Percentiles rank a stretch among this genome's conserved stretches.
Conservation (phyloP, 495 filamentous ascomycete species). For the Aspergillus sclerotioniger region DNA sequence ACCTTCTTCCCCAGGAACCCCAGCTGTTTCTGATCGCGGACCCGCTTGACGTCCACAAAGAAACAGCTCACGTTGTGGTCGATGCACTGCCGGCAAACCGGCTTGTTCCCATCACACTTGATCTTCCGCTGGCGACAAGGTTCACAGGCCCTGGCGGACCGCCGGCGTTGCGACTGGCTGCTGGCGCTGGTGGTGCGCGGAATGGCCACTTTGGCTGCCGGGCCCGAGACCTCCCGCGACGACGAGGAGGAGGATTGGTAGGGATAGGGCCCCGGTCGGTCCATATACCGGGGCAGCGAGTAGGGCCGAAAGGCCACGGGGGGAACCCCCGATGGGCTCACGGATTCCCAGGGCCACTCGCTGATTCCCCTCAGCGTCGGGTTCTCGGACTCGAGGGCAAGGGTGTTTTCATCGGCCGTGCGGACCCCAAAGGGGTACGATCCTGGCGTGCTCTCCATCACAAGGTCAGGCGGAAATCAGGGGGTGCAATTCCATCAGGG, state of each 20-base stretch:
- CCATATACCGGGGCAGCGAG: slow-evolving; percentile 2
- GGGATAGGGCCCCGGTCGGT: not conserved
- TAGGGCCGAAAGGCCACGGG: slow-evolving; percentile 8
- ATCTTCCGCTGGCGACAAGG: slow-evolving; percentile 67
- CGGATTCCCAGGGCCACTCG: not conserved
- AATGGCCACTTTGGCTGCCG: slow-evolving; percentile 33
- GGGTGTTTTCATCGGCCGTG: not conserved
- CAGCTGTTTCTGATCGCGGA: slow-evolving; percentile 52
- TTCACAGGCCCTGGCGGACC: slow-evolving; percentile 63
- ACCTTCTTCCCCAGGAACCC: slow-evolving; percentile 39
- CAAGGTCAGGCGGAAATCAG: too few relatives aligned
- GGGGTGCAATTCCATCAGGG: not conserved
- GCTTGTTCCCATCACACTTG: slow-evolving; percentile 57
- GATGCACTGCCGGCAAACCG: slow-evolving; percentile 52
- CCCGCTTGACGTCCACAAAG: slow-evolving; percentile 59
- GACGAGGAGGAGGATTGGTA: slow-evolving; percentile 1
- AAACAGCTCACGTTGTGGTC: slow-evolving; percentile 47
- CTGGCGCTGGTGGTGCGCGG: slow-evolving; percentile 22
- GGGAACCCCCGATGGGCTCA: slow-evolving; percentile 2
- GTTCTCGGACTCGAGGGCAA: not conserved
- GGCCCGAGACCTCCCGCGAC: slow-evolving; percentile 6
- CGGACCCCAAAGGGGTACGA: not conserved
- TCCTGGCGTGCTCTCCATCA: not conserved
- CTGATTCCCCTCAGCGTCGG: not conserved
- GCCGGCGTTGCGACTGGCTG: slow-evolving; percentile 21